Conservation (phyloP, 2,329 filamentous ascomycete genomes). For the Metarhizium guizhouense region DNA sequence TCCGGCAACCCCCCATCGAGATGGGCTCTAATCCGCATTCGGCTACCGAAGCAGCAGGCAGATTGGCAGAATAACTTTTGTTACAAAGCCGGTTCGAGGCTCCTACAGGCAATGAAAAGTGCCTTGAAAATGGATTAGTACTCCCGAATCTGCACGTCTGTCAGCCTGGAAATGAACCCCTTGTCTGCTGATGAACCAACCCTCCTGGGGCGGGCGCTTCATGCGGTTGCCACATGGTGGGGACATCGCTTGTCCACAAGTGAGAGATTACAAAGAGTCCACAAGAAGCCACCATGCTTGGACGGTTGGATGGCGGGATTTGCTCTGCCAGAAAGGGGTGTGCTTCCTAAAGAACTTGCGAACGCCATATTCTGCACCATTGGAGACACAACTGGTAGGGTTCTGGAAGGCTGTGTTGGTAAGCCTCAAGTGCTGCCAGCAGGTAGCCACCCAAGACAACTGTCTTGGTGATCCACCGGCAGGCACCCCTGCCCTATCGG, state of each 20-base stretch:
- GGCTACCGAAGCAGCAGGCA: background rate
- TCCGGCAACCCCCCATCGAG: background rate
- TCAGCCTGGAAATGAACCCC: background rate
- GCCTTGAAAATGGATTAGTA: background rate
- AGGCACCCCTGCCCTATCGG: background rate
- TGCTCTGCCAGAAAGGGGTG: background rate
- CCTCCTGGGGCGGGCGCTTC: background rate
- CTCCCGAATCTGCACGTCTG: background rate
- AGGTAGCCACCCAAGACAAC: background rate
- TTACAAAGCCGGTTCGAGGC: background rate
- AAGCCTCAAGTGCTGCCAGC: background rate
- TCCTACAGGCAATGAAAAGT: no score
- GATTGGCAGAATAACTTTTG: background rate
- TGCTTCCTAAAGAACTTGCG: background rate
- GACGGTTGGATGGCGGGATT: no score
- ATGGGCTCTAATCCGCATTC: background rate
- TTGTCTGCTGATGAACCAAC: background rate
- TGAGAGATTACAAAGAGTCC: background rate
- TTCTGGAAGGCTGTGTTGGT: background rate
- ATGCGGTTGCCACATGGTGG: background rate
- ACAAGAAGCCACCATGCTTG: background rate
- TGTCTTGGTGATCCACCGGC: background rate
- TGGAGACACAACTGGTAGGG: background rate
- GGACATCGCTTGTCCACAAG: background rate
- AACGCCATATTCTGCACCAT: background rate